A percentile compares a stretch with the other conserved stretches of the same genome.
Conservation (phyloP, 768 basidiomycete species). For the Hypholoma fasciculare region DNA sequence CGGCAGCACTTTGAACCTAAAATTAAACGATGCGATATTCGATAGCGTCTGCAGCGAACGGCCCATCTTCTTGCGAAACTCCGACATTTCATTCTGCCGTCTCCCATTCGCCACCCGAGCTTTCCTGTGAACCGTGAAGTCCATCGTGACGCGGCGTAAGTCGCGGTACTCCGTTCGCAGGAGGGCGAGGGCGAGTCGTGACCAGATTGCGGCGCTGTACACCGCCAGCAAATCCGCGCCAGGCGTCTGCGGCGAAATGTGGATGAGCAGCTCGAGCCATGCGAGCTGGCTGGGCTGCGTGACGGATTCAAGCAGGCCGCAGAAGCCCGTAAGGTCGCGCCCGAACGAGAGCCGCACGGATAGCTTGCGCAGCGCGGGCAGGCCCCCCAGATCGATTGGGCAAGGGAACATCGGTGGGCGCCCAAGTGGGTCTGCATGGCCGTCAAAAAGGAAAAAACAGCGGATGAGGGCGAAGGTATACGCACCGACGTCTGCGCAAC, state of each 20-base stretch:
- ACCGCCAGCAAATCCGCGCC: slow-evolving; percentile 7
- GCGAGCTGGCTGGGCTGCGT: slow-evolving; percentile 4
- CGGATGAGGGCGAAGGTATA: neutral
- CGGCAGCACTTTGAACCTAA: slow-evolving; percentile 14
- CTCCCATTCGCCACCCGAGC: slow-evolving; percentile 4
- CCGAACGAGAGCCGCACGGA: slow-evolving; percentile 17
- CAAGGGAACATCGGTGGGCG: slow-evolving; percentile 14
- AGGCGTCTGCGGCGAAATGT: slow-evolving; percentile 13
- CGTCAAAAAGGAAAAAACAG: neutral
- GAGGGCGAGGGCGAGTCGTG: slow-evolving; percentile 7
- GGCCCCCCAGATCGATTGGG: slow-evolving; percentile 10
- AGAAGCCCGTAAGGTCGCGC: slow-evolving; percentile 15
- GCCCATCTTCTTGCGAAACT: slow-evolving; percentile 14
- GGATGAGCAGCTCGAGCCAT: slow-evolving; percentile 11
- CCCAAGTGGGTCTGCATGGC: slow-evolving; percentile 6
- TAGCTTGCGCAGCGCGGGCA: slow-evolving; percentile 13
- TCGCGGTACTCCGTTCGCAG: slow-evolving; percentile 6
- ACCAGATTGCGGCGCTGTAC: slow-evolving; percentile 10
- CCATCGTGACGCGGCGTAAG: slow-evolving; percentile 12
- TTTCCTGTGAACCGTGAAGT: slow-evolving; percentile 16
- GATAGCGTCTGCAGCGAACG: slow-evolving; percentile 2
- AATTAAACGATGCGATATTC: slow-evolving; percentile 17
- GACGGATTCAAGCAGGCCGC: slow-evolving; percentile 11
- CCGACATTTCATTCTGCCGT: slow-evolving; percentile 10
- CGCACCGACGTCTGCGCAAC: slow-evolving; percentile 16